Base-by-base conservation (phyloP, 2,329 filamentous ascomycete genomes). In the Moelleriella libera region DNA sequence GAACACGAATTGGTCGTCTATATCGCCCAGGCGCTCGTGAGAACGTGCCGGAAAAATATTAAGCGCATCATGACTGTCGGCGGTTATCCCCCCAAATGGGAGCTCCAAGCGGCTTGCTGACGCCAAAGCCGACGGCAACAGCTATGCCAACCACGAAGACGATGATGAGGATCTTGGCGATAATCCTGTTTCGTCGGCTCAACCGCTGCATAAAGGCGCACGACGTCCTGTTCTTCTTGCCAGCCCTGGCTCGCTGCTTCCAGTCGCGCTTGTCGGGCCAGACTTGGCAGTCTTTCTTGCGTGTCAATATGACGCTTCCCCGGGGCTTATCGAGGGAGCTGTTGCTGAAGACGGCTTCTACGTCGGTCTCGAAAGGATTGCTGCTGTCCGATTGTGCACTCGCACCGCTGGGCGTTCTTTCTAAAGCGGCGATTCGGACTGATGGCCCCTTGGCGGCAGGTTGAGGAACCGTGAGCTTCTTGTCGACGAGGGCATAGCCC, bases 231-330 rank as follows among this genome's bases (percentile, higher is more conserved):
- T 69, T 72, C 52, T 66, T 66, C 64, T 77, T 77, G 50, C 73
- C 72, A 9, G 67, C 70, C 61, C 74, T 75, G 51, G 75, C 74
- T 65, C 78, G 76, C 50, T 70, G 66, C 60, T 73, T 75, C 76
- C 78, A 80, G 57, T 79, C 71, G 29, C 72, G 68, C 57, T 76
- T 71, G 48, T 73, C 72, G 5, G 78, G 78, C 78, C 78, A 82
- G 14, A 79, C 74, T 43, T 72, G 67, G 55, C 70, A 73, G 50
- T 80, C 74, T 45, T 58, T 62, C 50, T 67, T 67, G 47, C 68
- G 54, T 21, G 53, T 51, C 30, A 57, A 47, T 6, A 59, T 49
- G 7, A 57, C 52, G 39, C 55, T 59, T 45, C 50, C 54, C n/a
- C 57, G 52, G 6, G 57, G 53, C 43, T 55, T 71, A 63, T 53